Percentiles rank a stretch among this genome's conserved stretches.
Conservation (phyloP, 164 flowering plant genomes). For the Litsea cubeba region DNA sequence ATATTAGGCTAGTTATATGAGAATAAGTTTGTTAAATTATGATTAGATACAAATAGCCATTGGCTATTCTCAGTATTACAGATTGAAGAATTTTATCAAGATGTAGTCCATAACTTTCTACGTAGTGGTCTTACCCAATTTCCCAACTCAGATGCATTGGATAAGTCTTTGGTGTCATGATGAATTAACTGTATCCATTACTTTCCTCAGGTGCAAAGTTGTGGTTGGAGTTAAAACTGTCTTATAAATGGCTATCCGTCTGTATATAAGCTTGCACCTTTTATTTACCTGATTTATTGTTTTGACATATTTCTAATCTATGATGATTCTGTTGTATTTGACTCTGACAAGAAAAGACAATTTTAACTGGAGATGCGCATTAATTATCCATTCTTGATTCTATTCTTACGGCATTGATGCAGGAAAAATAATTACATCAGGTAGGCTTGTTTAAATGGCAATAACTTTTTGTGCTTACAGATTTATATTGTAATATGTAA, state of each 20-base stretch:
- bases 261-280: background rate
- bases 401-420: background rate
- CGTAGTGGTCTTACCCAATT: too few species aligned
- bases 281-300: background rate
- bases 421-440: background rate
- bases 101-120: too few species aligned
- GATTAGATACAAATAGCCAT: too few species aligned
- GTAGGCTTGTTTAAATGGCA: background rate
- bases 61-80: too few species aligned
- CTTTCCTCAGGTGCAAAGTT: too few species aligned
- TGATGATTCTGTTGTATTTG: background rate
- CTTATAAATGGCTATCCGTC: background rate
- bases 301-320: background rate
- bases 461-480: background rate
- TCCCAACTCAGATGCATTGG: too few species aligned
- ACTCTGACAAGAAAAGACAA: background rate
- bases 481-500: background rate
- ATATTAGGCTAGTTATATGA: too few species aligned
- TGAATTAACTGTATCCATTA: too few species aligned
- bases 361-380: background rate
- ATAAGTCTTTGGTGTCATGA: too few species aligned
- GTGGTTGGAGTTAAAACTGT: too few species aligned
- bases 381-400: background rate
- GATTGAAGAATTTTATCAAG: too few species aligned
- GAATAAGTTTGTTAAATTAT: too few species aligned